Evolutionary conservation across 139 green algal genomes (phyloP).

Genomic region (Nannochloris sp.): DNA sequence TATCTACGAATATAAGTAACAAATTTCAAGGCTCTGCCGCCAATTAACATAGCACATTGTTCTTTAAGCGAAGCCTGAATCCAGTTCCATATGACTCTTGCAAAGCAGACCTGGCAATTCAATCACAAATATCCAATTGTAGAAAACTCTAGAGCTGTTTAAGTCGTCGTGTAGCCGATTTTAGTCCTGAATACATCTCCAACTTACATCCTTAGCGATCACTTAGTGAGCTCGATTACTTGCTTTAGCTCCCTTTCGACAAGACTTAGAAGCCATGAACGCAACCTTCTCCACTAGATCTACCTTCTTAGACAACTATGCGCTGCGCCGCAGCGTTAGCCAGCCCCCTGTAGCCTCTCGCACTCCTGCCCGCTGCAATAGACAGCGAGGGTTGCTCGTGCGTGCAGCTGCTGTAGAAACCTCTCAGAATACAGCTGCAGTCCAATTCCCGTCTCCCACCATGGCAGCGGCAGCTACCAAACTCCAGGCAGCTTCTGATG

Average conservation of each 20-base stretch:
- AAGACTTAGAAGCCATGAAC: too few relatives aligned
- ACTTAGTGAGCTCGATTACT: too few relatives aligned
- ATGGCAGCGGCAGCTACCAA: not conserved
- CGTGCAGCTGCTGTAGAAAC: not conserved
- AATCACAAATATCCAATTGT: constrained; percentile 3
- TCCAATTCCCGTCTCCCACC: constrained; percentile 1
- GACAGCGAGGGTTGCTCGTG: not conserved
- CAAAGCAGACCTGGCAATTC: not conserved
- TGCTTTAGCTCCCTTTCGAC: not conserved
- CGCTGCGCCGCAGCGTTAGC: not conserved
- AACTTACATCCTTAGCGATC: too few relatives aligned
- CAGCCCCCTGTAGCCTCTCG: not conserved
- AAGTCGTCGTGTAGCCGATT: too few relatives aligned
- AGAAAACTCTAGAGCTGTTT: not conserved
- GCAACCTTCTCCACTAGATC: too few relatives aligned
- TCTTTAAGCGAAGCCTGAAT: too few relatives aligned
- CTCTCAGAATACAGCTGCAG: too few relatives aligned
- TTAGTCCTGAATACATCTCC: too few relatives aligned
- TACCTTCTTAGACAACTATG: not conserved
- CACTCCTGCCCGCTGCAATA: not conserved
- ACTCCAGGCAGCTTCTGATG: constrained; percentile 7
- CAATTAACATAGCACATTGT: too few relatives aligned
- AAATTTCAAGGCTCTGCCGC: too few relatives aligned
- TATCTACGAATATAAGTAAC: too few relatives aligned
- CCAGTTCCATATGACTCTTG: not conserved